These are phyloP conservation scores for Metarhizium sp. DNA, from an alignment of 2,329 filamentous ascomycete genomes.

Conservation along the genomic window DNA sequence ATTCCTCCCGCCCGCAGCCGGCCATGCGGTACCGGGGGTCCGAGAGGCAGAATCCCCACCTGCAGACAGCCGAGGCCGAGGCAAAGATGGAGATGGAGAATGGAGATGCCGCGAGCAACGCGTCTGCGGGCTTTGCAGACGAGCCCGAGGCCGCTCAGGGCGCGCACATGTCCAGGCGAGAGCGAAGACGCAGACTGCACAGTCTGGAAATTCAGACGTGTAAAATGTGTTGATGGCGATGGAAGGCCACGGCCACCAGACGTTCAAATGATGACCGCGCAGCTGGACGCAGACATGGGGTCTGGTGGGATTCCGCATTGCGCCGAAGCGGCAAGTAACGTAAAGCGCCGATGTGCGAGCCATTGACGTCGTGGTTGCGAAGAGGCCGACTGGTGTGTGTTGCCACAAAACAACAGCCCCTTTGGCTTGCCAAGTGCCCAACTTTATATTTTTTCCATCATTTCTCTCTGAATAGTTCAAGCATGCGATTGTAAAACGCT, in stretches of 20 bases:
- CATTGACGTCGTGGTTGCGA: neutral
- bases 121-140: neutral
- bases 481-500: too few relatives aligned
- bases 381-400: neutral
- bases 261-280: too few relatives aligned
- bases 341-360: neutral
- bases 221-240: too few relatives aligned
- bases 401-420: too few relatives aligned
- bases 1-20: slow-evolving; percentile 1
- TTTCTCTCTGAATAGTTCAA: neutral
- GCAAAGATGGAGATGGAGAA: neutral
- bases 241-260: too few relatives aligned
- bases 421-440: too few relatives aligned
- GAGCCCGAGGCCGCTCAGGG: neutral
- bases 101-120: neutral
- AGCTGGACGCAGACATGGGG: too few relatives aligned
- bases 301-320: neutral
- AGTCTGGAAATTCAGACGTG: too few relatives aligned
- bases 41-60: neutral
- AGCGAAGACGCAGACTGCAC: too few relatives aligned
- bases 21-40: neutral
- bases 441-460: neutral
- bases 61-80: slow-evolving; percentile 6
- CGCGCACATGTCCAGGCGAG: too few relatives aligned
- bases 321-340: neutral